Evolutionary conservation across 2,329 filamentous ascomycete genomes (phyloP), one percentile per base, ranked within the genome.

Genomic region (Monosporascus sp.): DNA sequence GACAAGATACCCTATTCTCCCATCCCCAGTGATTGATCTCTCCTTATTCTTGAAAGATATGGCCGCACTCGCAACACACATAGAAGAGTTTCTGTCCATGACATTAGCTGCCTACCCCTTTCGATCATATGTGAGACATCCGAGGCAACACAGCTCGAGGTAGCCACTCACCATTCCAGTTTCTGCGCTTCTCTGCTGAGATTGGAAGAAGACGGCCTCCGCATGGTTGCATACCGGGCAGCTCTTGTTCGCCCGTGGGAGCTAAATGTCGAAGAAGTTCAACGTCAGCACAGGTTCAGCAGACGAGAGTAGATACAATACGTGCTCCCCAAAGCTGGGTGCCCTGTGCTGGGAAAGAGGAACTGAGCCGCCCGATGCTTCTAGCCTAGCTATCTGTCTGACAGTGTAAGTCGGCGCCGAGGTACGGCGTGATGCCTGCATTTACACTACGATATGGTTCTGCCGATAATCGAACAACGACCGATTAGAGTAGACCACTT

Each of bases 151-250:
- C 4, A 15, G 46, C 50, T 34, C 31, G 31, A 14, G 31, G 31
- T 34, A 34, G 31, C 31, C 11, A 65, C 88, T 79, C 74, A 97
- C 94, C 94, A 99, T 99, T 76, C 94, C 94, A 45, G 94, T 99
- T 72, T 97, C 92, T 48, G 90, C 90, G 62, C 88, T 96, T 73
- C 94, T 88, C 77, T 97, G 92, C 70, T 99, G 94, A 57, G 92
- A 97, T 76, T 99, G 94, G 78, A 99, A 99, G 76, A 96, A 99
- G 55, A 99, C 95, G 46, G 92, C 91, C 74, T 97, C 92, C 62
- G 85, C 84, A 71, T 94, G 88, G 60, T 82, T 81, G 78, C 95
- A 99, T 62, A 79, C 81, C 50, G 91, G 90, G 75, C 94, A 99
- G 55, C 81, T 81, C 74, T 89, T 90, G 70, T 90, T 89, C 64